Evolutionary conservation across 352 stramenopile genomes (phyloP).

Genomic region (Blastocystis sp.): DNA sequence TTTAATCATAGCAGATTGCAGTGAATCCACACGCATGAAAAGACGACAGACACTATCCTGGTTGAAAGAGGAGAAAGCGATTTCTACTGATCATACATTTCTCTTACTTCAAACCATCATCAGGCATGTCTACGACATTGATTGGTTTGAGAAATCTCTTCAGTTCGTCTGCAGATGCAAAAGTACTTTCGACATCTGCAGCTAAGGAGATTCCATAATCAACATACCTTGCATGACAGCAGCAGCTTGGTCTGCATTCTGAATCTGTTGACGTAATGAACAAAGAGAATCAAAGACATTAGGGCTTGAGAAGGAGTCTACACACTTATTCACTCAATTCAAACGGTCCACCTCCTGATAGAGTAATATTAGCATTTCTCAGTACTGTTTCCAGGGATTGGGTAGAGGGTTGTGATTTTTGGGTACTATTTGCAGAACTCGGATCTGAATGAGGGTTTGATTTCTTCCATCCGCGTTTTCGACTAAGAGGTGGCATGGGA

Average conservation of each 20-base stretch:
- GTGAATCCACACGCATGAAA: conserved; percentile 11
- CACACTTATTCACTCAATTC: not conserved
- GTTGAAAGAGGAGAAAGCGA: not conserved
- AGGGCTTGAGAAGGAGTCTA: conserved; percentile 35
- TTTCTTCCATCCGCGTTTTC: conserved; percentile 9
- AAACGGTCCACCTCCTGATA: not conserved
- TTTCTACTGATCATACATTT: not conserved
- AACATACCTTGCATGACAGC: not conserved
- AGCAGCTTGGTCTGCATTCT: not conserved
- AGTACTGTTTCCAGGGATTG: not conserved
- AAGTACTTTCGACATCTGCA: conserved; percentile 2
- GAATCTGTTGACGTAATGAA: conserved; percentile 15
- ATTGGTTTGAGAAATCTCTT: conserved; percentile 14
- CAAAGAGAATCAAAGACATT: conserved; percentile 53
- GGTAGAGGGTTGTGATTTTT: not conserved
- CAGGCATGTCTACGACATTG: not conserved
- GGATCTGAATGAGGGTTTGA: not conserved
- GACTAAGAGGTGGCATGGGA: conserved; percentile 25
- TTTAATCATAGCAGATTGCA: not conserved
- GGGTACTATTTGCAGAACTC: not conserved
- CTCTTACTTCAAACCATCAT: not conserved
- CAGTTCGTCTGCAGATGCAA: not conserved
- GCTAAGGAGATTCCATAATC: not conserved
- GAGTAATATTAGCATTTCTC: not conserved
- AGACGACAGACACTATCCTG: conserved; percentile 52